Conservation (phyloP, 2,329 filamentous ascomycete species). For the Neonectria faginata region DNA sequence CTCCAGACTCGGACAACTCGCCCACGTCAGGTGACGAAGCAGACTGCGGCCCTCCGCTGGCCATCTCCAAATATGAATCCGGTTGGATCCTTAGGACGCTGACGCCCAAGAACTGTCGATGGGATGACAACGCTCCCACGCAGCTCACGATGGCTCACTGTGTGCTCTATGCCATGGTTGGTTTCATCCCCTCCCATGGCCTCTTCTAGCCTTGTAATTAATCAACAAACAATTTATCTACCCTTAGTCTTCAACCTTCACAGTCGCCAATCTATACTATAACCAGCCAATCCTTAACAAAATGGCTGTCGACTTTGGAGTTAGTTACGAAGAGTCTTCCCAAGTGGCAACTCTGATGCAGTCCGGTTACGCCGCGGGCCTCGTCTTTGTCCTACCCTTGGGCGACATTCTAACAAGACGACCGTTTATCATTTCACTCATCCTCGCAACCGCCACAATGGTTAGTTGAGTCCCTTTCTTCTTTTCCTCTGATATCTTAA, state of each 20-base stretch:
- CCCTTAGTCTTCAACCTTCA: conserved; percentile 68
- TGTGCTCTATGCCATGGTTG: conserved; percentile 74
- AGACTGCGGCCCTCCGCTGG: conserved; percentile 10
- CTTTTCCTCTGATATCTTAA: not conserved
- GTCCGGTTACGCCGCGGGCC: conserved; percentile 79
- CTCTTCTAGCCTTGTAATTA: not conserved
- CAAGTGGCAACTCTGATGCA: conserved; percentile 81
- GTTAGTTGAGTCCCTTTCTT: conserved; percentile 55
- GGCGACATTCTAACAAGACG: conserved; percentile 77
- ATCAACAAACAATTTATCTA: not conserved
- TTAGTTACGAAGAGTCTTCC: conserved; percentile 75
- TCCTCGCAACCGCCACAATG: conserved; percentile 75
- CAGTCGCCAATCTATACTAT: conserved; percentile 86
- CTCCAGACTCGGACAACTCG: conserved; percentile 4
- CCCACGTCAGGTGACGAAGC: conserved; percentile 32
- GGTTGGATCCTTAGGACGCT: conserved; percentile 38
- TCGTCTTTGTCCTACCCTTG: conserved; percentile 80
- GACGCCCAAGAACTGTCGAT: conserved; percentile 75
- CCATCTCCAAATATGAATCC: conserved; percentile 38
- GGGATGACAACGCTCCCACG: conserved; percentile 73
- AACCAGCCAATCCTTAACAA: conserved; percentile 83
- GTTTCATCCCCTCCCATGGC: conserved; percentile 19
- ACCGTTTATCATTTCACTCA: conserved; percentile 75
- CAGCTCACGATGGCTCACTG: conserved; percentile 77
- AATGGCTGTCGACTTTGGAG: conserved; percentile 76